Base-by-base conservation (phyloP, 2,329 filamentous ascomycete species). In the Sporothrix globosa region DNA sequence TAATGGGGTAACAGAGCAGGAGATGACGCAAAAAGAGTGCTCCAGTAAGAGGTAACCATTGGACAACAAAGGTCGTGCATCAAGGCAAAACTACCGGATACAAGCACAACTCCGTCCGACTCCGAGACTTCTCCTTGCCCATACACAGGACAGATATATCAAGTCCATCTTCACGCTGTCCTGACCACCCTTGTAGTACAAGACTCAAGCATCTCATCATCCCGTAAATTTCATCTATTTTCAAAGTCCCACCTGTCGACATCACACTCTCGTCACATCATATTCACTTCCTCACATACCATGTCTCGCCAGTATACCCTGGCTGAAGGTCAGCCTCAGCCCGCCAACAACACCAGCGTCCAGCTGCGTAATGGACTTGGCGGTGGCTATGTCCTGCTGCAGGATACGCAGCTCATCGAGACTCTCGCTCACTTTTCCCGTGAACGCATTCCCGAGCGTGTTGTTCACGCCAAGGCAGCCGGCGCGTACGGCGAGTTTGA, bases 331-430 rank as follows among this genome's bases (percentile, higher is more conserved):
- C 13, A 27, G 34, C 58, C 58, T 2, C 58, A 24, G 4, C 58
- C 58, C 21, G 21, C 9, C 21, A 63, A 63, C n/a, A 27, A 9
- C 58, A 63, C 41, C 58, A 48, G 58, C 39, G 21, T 48, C 6
- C 58, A 63, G 58, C 58, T 63, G 3, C 58, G 58, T n/a, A 46
- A 63, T 17, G 58, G 74, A 14, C 54, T 70, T 17, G 69, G 74
- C 68, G 79, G 80, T 68, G 87, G 87, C 0, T 87, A 87, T 73
- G 81, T 90, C 52, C 80, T 89, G 71, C 84, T 90, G 24, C 87
- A 90, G 75, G 87, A 90, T 77, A 88, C 89, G 76, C 87, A 90
- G 76, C 78, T 90, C 77, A 86, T 90, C 74, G 88, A 89, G 74
- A 79, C 88, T 39, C 82, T 91, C 56, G 84, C 83, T 19, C 81